These are phyloP conservation scores for Xylariaceae sp. DNA, from an alignment of 2,329 filamentous ascomycete species.

Conservation along the genomic window DNA sequence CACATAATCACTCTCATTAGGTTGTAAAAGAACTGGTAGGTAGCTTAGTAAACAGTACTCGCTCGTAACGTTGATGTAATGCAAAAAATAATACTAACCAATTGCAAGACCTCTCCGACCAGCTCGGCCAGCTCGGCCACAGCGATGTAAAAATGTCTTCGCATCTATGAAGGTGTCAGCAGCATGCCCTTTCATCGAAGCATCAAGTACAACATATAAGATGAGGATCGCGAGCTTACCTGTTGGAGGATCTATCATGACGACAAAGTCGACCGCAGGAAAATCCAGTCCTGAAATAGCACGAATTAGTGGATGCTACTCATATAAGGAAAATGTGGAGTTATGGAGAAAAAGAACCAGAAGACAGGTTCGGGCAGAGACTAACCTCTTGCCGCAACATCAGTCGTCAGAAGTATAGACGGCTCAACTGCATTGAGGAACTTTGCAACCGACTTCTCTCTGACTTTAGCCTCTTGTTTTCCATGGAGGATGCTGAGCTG, in stretches of 20 bases:
- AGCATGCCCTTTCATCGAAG: not conserved
- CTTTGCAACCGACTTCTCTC: conserved; percentile 78
- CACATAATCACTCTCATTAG: conserved; percentile 83
- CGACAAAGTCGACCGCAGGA: conserved; percentile 82
- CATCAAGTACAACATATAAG: too few species aligned
- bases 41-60: not conserved
- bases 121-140: conserved; percentile 84
- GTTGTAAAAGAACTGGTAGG: conserved; percentile 64
- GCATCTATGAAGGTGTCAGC: conserved; percentile 49
- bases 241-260: conserved; percentile 76
- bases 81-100: conserved; percentile 6
- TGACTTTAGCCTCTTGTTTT: conserved; percentile 82
- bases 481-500: conserved; percentile 79
- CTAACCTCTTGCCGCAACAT: conserved; percentile 71
- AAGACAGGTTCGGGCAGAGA: not conserved
- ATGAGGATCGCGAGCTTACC: conserved; percentile 3
- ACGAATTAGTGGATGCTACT: conserved; percentile 9
- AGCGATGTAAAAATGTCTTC: conserved; percentile 91
- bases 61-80: not conserved
- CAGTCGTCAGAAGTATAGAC: conserved; percentile 82
- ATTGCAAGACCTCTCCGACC: conserved; percentile 80
- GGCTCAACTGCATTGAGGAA: conserved; percentile 72
- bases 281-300: conserved; percentile 63
- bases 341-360: not conserved
- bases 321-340: too few species aligned